Base-by-base conservation (phyloP, 2,329 filamentous ascomycete species). In the Fusarium floridanum region DNA sequence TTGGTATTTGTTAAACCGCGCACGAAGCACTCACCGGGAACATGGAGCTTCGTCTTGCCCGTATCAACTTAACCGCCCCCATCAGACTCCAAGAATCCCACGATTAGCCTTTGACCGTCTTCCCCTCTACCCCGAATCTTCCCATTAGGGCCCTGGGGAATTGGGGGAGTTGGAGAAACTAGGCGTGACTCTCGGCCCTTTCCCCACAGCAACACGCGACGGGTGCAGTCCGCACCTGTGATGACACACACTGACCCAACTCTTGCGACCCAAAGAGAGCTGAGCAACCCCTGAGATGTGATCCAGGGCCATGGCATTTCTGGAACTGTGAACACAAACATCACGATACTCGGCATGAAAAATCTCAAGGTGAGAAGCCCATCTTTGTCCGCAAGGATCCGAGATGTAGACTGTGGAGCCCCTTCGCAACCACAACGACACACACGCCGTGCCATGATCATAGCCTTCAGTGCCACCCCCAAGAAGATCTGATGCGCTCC, bases 131-230 rank as follows among this genome's bases (percentile, higher is more conserved):
- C 74, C 76, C 74, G 68, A 77, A 67, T 27, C 45, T 39, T 36
- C 37, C 32, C 50, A 62, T 39, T 43, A 50, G 17, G 27, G 27
- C 66, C 45, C 67, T 62, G 74, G 72, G 67, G 73, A 74, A 66
- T 63, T 74, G 34, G 71, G 63, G 71, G 71, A 66, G 61, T 32
- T 48, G 39, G 57, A 60, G 39, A 24, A 53, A 43, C 72, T 73
- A 71, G 70, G 74, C 70, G 43, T 41, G 24, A 66, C 24, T 75
- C 74, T 78, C 68, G 72, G 77, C 24, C 70, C 75, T 77, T 78
- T 78, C 77, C 76, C 77, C 75, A 71, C 73, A 72, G 65, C 64
- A 70, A 66, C 70, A 71, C 17, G 60, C 62, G 71, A 77, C 55
- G 17, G 50, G 43, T 69, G 64, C 66, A 66, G 53, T 57, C 20